Percentiles rank a stretch among this genome's conserved stretches.
These are phyloP conservation scores for Calocybe gangraenosa DNA, from an alignment of 768 basidiomycete species.

Conservation along the genomic window DNA sequence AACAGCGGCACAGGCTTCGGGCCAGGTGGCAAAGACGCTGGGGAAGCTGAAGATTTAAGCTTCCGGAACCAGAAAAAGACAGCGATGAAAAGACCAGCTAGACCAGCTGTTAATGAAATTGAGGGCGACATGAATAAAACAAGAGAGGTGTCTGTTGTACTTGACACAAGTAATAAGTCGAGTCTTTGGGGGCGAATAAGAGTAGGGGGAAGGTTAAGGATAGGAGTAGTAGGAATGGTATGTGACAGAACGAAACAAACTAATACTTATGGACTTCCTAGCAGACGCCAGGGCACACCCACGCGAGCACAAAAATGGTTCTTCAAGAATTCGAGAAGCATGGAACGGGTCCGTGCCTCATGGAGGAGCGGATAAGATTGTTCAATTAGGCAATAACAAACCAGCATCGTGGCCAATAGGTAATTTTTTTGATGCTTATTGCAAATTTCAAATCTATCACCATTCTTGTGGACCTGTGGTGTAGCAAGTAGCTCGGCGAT, in stretches of 20 bases:
- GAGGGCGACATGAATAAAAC: conserved; percentile 16
- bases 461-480: too few species aligned
- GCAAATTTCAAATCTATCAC: too few species aligned
- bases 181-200: neutral
- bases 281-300: conserved; percentile 13
- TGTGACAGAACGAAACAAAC: conserved; percentile 4
- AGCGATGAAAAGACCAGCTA: conserved; percentile 33
- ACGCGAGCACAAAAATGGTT: conserved; percentile 15
- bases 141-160: conserved; percentile 2
- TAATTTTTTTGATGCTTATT: too few species aligned
- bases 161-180: neutral
- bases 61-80: conserved; percentile 39
- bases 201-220: neutral
- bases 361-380: conserved; percentile 5
- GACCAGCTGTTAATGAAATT: conserved; percentile 26
- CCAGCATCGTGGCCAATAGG: conserved; percentile 3
- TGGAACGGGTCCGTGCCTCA: conserved; percentile 9
- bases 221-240: conserved; percentile 8
- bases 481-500: too few species aligned
- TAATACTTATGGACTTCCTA: conserved; percentile 17
- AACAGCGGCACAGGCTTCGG: conserved; percentile 62
- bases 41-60: conserved; percentile 34
- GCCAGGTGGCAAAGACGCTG: conserved; percentile 55
- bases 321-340: conserved; percentile 12
- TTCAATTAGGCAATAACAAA: conserved; percentile 9